Evolutionary conservation across 192 early-diverging fungal species (phyloP).

Genomic region (Funneliformis geosporum): DNA sequence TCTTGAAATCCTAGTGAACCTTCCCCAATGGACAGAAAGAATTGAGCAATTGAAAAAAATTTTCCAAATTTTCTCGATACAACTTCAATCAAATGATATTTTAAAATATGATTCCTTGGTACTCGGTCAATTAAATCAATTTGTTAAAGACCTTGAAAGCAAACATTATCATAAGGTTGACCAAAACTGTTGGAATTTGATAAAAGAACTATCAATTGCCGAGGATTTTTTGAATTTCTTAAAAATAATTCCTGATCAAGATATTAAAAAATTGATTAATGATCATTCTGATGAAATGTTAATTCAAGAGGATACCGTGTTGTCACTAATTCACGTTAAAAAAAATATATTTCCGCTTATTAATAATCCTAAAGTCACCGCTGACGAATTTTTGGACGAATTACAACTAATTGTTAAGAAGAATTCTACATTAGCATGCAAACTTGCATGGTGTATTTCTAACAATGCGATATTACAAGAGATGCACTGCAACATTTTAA

Average conservation of each 20-base stretch:
- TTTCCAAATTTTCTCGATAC: background rate
- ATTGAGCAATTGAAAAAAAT: background rate
- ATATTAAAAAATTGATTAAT: conserved; percentile 32
- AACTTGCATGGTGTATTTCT: conserved; percentile 22
- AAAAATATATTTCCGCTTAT: conserved; percentile 20
- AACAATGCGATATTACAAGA: conserved; percentile 18
- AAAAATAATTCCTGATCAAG: background rate
- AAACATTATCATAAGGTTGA: background rate
- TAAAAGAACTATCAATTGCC: background rate
- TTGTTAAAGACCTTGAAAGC: background rate
- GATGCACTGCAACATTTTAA: too few relatives aligned
- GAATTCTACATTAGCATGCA: background rate
- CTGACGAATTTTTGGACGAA: background rate
- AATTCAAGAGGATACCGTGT: conserved; percentile 19
- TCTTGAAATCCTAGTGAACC: background rate
- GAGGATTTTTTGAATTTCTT: background rate
- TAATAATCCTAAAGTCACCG: background rate
- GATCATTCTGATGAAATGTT: conserved; percentile 27
- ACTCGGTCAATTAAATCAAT: background rate
- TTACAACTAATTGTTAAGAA: background rate
- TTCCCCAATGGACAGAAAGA: background rate
- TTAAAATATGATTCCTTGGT: background rate
- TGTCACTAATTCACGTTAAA: conserved; percentile 22
- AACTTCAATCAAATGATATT: too few relatives aligned
- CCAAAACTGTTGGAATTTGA: background rate